phyloP scores from a whole-genome alignment of 257 asterid genomes.

The Primulina eburnea region DNA sequence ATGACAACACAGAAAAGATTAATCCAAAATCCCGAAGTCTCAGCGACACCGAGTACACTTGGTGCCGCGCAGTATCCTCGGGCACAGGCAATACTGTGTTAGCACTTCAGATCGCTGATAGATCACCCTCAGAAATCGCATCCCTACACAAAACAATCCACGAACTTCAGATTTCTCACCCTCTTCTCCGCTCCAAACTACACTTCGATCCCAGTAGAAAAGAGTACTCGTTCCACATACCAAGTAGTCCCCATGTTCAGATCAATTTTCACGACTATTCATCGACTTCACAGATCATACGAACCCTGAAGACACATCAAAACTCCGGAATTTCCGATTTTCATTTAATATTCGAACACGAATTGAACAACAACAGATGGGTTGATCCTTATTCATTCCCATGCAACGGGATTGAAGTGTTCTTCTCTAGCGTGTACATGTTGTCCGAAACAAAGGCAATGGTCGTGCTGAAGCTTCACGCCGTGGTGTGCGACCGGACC shows the following conservation, averaged over 20 bases:
- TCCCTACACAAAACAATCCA: conserved; percentile 29
- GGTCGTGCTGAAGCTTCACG: conserved; percentile 48
- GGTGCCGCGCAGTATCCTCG: conserved; percentile 62
- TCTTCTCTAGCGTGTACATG: conserved; percentile 34
- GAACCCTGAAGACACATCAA: neutral
- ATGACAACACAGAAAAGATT: no score
- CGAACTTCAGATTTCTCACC: conserved; percentile 45
- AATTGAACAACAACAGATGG: conserved; percentile 50
- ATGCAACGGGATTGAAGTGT: conserved; percentile 38
- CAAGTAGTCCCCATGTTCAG: conserved; percentile 6
- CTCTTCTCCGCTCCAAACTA: conserved; percentile 52
- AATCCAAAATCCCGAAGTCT: conserved; percentile 20
- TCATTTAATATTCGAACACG: conserved; percentile 52
- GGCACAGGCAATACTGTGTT: conserved; percentile 74
- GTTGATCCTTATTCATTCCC: conserved; percentile 43
- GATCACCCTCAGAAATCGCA: conserved; percentile 26
- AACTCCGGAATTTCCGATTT: conserved; percentile 28
- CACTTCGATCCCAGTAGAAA: conserved; percentile 45
- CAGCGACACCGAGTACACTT: conserved; percentile 56
- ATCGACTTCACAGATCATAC: conserved; percentile 35
- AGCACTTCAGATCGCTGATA: conserved; percentile 35
- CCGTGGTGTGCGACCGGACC: conserved; percentile 65
- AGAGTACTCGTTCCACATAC: conserved; percentile 37
- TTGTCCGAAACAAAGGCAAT: conserved; percentile 30
- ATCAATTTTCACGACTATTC: conserved; percentile 15